These are phyloP conservation scores for Candolleomyces efflorescens DNA, from an alignment of 768 basidiomycete species.

Conservation along the genomic window DNA sequence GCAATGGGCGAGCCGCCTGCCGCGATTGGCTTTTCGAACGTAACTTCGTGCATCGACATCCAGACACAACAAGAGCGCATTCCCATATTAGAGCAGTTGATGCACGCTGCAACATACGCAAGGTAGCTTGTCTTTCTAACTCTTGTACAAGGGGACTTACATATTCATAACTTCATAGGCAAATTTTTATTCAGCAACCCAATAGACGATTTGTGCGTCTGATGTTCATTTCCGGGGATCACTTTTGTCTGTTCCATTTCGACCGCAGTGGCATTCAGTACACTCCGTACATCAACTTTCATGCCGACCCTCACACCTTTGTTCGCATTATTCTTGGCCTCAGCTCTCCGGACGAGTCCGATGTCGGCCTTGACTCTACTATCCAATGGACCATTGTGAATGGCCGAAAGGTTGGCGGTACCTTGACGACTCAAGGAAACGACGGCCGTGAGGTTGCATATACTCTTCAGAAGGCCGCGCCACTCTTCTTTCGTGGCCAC, in stretches of 20 bases:
- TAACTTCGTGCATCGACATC: too few species aligned
- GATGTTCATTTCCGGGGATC: neutral
- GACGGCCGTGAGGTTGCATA: neutral
- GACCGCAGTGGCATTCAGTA: neutral
- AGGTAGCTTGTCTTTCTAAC: too few species aligned
- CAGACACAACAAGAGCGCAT: too few species aligned
- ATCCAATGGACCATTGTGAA: neutral
- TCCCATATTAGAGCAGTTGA: too few species aligned
- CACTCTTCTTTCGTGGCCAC: too few species aligned
- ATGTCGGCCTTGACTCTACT: neutral
- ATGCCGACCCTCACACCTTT: neutral
- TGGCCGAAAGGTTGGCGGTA: neutral
- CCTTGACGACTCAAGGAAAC: neutral
- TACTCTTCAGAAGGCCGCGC: too few species aligned
- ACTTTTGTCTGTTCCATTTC: neutral
- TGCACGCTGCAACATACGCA: too few species aligned
- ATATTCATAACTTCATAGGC: neutral
- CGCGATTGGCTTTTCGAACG: too few species aligned
- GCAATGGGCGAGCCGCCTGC: too few species aligned
- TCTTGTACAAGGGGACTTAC: too few species aligned
- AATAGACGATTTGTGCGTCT: neutral
- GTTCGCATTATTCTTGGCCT: neutral
- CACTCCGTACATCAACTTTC: neutral
- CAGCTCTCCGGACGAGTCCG: neutral
- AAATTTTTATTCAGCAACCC: constrained; percentile 1